Evolutionary conservation across 1,284 basidiomycete species (phyloP), one percentile per base, ranked within the genome.

Genomic region (Entoloma clypeatum): DNA sequence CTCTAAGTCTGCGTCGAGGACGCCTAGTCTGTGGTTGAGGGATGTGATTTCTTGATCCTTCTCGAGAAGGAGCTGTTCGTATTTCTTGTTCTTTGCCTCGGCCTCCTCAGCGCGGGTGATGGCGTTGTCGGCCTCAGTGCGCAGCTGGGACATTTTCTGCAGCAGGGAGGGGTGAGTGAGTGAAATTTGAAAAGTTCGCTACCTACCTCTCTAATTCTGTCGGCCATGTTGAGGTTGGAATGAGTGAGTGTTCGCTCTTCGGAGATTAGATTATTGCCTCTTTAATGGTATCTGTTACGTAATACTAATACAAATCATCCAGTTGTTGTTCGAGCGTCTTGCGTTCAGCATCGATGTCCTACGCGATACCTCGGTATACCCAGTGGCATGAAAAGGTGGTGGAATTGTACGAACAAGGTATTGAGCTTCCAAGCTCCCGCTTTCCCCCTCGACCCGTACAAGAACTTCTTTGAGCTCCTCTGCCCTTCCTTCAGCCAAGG

Each of bases 1-100:
- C 58, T 94, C 87, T 45, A 92, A 74, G 33, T 93, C 81, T 5
- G 44, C 61, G 27, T 96, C 91, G 45, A 86, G 69, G 22, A 86
- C 64, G 25, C 64, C 57, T 30, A 95, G 74, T 66, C 82, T 85
- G 70, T 92, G 87, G 47, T 79, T 70, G 51, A 96, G 78, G 2
- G 94, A 97, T 5, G 71, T 70, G 57, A 93, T 88, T 60, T 90
- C 85, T 64, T 98, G 93, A 22, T 98, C 95, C 60, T 86, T 87
- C 60, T 79, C 74, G 27, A 97, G 78, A 32, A 93, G 62, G 31
- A 74, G 62, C 64, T 93, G 92, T 59, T 95, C 86, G 50, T 75
- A 71, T 57, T 77, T 75, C 80, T 95, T 96, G 75, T 79, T 80
- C 73, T 90, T 85, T 5, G 70, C 72, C 63, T 96, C 92, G n/a